Conservation (phyloP, 1,139 yeast genomes). For the Waltiozyma sp. region DNA sequence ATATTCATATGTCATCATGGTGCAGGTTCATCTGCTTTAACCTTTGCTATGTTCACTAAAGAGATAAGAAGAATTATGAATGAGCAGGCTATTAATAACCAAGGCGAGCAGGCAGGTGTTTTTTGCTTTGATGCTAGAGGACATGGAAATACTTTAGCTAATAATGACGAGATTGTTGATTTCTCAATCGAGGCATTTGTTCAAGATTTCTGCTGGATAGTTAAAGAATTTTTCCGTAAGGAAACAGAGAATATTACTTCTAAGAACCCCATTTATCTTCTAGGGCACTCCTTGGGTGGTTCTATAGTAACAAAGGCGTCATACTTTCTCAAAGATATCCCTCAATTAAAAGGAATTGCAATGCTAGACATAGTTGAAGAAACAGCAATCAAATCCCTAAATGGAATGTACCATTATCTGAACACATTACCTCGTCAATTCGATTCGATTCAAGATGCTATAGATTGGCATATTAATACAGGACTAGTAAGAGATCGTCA, state of each 20-base stretch:
- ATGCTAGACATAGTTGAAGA: conserved; percentile 93
- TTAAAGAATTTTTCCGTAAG: conserved; percentile 26
- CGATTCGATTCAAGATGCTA: conserved; percentile 40
- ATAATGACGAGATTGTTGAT: conserved; percentile 23
- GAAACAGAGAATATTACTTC: conserved; percentile 9
- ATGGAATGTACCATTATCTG: conserved; percentile 56
- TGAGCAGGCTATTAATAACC: background rate
- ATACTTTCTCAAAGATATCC: conserved; percentile 17
- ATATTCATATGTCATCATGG: conserved; percentile 81
- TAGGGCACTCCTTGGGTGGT: conserved; percentile 95
- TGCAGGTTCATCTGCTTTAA: conserved; percentile 80
- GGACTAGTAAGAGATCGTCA: conserved; percentile 41
- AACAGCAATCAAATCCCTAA: conserved; percentile 64
- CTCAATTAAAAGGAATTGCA: conserved; percentile 47
- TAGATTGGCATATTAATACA: conserved; percentile 69
- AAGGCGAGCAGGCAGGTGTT: conserved; percentile 30
- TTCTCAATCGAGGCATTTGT: conserved; percentile 43
- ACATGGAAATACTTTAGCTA: conserved; percentile 39
- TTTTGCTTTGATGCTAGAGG: conserved; percentile 75
- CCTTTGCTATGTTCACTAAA: conserved; percentile 51
- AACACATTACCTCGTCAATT: conserved; percentile 52
- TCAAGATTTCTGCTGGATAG: conserved; percentile 42
- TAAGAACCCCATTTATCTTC: conserved; percentile 33
- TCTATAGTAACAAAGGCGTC: conserved; percentile 54
- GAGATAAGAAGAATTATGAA: conserved; percentile 7